These are phyloP conservation scores for Phytophthora syringae DNA, from an alignment of 352 stramenopile genomes.

Conservation along the genomic window DNA sequence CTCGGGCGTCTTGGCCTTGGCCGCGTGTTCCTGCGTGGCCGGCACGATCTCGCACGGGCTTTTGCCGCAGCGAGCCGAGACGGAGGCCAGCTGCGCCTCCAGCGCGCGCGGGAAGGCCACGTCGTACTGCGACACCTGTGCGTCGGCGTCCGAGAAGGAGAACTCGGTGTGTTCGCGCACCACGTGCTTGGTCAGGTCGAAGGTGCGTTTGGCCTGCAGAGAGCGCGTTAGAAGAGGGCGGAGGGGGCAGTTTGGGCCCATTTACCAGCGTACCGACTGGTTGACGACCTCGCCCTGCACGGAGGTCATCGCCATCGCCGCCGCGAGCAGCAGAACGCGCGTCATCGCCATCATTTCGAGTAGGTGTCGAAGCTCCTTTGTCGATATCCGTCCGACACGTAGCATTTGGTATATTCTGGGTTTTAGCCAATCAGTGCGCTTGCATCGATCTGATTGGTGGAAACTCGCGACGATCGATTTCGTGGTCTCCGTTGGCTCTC, in stretches of 20 bases:
- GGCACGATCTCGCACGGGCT: conserved; percentile 69
- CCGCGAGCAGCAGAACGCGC: conserved; percentile 39
- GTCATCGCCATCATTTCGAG: conserved; percentile 37
- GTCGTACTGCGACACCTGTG: conserved; percentile 62
- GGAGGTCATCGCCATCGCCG: conserved; percentile 39
- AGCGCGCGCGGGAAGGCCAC: conserved; percentile 68
- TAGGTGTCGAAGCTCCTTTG: conserved; percentile 12
- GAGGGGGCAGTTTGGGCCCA: background rate
- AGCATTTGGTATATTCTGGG: conserved; percentile 11
- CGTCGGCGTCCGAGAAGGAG: conserved; percentile 69
- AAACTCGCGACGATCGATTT: no score
- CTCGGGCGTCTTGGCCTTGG: conserved; percentile 24
- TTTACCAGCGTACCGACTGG: conserved; percentile 53
- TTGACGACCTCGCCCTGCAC: conserved; percentile 69
- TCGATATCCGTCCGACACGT: conserved; percentile 35
- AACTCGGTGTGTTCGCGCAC: conserved; percentile 81
- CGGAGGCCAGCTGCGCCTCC: conserved; percentile 57
- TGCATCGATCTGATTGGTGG: background rate
- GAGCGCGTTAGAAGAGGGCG: conserved; percentile 5
- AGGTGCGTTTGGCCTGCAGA: conserved; percentile 70
- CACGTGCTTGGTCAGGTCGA: conserved; percentile 86
- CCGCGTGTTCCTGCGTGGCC: conserved; percentile 36
- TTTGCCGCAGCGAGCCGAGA: conserved; percentile 81
- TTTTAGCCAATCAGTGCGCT: conserved; percentile 19
- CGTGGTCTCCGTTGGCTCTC: conserved; percentile 24